Evolutionary conservation across 108 stramenopile genomes (phyloP), one percentile per base, ranked within the genome.

Genomic region (Pseudonitzschia delicatissima): DNA sequence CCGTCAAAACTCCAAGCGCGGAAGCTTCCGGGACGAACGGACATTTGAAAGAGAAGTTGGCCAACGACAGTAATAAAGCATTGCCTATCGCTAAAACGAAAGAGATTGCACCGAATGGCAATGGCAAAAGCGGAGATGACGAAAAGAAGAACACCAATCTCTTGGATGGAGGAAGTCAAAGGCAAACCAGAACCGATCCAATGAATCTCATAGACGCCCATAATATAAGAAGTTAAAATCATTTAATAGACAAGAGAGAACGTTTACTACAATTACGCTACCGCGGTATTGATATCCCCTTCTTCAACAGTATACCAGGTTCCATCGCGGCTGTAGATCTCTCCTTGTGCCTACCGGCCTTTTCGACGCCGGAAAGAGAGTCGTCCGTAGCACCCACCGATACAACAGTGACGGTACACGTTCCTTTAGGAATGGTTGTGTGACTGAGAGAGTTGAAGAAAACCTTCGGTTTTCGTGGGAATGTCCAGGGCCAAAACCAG

Each of bases 401-500:
- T 31, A 89, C 68, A 26, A 90, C 80, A 7, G 84, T 85, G 3
- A 85, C 64, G 37, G 85, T 67, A 26, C 77, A 81, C 5, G 60
- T 65, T 25, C 66, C 80, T 9, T 51, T 37, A 23, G 84, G 80
- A 72, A 90, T 76, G 18, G 70, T 70, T 8, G 26, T 52, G 32
- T 77, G 79, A 44, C 77, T 81, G 13, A 90, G 31, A 5, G 84
- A 86, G 58, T 83, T 79, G 72, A 90, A 87, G 1, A 57, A 55
- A 13, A 83, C 57, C 45, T 83, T 76, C n/a, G 17, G 71, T 45
- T 47, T 85, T 83, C 34, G 77, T 80, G 2, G 75, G 21, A 33
- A 80, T 57, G 33, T 80, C 76, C 34, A 87, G 57, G 5, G 48
- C 76, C 17, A 76, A 29, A 36, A 80, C 82, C 40, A 90, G 60